phyloP scores from a whole-genome alignment of 2,329 filamentous ascomycete genomes.

The Diplocarpon mali region DNA sequence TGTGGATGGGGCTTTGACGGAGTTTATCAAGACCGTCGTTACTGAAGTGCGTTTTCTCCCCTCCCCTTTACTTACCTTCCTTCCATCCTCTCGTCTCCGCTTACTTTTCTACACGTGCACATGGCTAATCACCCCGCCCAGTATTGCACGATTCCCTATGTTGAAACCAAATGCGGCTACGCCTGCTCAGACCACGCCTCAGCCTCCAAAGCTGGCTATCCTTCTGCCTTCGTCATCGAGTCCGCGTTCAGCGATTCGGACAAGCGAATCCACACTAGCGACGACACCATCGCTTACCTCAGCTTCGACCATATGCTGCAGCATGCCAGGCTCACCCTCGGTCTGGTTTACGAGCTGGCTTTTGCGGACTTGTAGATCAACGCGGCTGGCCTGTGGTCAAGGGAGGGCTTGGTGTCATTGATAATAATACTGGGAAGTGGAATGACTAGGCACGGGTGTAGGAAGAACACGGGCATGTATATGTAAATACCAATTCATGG shows the following conservation, averaged over 20 bases:
- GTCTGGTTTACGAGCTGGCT: slow-evolving; percentile 73
- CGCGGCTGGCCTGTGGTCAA: no score
- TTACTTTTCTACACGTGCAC: no score
- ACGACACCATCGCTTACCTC: slow-evolving; percentile 60
- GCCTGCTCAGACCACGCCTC: slow-evolving; percentile 69
- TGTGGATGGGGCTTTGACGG: slow-evolving; percentile 71
- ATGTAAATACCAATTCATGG: no score
- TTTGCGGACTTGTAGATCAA: slow-evolving; percentile 37
- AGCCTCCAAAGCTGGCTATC: slow-evolving; percentile 63
- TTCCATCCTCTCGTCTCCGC: no score
- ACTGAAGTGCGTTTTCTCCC: slow-evolving; percentile 39
- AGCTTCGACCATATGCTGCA: slow-evolving; percentile 88
- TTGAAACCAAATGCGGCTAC: slow-evolving; percentile 82
- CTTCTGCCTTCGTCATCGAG: slow-evolving; percentile 67
- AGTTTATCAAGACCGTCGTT: slow-evolving; percentile 84
- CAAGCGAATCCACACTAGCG: slow-evolving; percentile 58
- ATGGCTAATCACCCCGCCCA: slow-evolving; percentile 22
- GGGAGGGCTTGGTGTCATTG: no score
- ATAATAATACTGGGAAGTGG: no score
- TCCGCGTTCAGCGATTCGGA: slow-evolving; percentile 56
- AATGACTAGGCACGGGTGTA: no score
- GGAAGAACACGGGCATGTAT: no score
- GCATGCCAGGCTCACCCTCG: slow-evolving; percentile 75
- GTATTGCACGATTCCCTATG: slow-evolving; percentile 83
- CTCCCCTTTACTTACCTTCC: not conserved